Base-by-base conservation (phyloP, 345 rosid genomes). In the Gossypium raimondii region DNA sequence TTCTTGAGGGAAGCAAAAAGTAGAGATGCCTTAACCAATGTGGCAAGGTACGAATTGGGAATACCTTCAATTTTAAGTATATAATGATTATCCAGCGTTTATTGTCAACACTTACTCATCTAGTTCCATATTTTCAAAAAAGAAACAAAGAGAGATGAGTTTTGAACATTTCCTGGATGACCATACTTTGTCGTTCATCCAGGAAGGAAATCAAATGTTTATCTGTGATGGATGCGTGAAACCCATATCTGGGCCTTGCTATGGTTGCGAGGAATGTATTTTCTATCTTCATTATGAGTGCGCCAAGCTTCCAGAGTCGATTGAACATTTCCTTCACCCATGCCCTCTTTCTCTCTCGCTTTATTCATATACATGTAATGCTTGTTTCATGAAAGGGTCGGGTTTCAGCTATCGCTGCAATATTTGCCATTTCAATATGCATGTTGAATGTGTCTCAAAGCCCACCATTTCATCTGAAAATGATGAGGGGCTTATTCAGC, bases 251-350 rank as follows among this genome's bases (percentile, higher is more conserved):
- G 50, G 62, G 6, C 27, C 25, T 5, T 10, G 17, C 27, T 70
- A 55, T 34, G 47, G 57, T 59, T 74, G 77, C 71, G 3, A 0
- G 20, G 0, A 10, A 5, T 74, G 71, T 13, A 13, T 25, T 2
- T 74, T 63, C 22, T 64, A 9, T 58, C 64, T 63, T 20, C 77
- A 74, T 9, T 63, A 74, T 16, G 43, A 45, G 14, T 64, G 77
- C 34, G 38, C 61, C 38, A 44, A 16, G 16, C 63, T 75, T 11
- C 63, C 18, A 16, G 7, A 1, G 44, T 24, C 20, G 44, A 52
- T 75, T 4, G 17, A 66, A 2, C 61, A 52, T 43, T 53, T 75
- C 64, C 55, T 66, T 65, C 72, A 65, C 9, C 77, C 77, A 11
- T 55, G 72, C 13, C 18, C 72, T 22, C 77, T 65, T 27, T 24